These are phyloP conservation scores for Coemansia furcata DNA, from an alignment of 192 early-diverging fungal genomes.

Conservation along the genomic window DNA sequence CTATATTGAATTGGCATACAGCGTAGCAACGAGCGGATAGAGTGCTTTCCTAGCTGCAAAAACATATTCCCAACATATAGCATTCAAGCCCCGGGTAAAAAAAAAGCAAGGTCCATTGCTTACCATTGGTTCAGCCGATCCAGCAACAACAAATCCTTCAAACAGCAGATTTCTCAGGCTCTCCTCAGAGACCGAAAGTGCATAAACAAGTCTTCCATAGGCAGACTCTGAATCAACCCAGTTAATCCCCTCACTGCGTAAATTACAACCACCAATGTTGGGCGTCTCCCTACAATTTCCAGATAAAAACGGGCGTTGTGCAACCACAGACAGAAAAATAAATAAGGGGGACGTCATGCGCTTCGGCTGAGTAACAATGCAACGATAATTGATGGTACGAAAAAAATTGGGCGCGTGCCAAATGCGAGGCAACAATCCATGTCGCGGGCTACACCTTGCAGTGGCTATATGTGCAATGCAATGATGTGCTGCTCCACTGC, in stretches of 20 bases:
- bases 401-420: not conserved
- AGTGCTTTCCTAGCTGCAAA: not conserved
- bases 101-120: not conserved
- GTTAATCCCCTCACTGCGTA: slow-evolving; percentile 1
- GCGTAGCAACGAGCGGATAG: not conserved
- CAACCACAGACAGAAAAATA: not conserved
- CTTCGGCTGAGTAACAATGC: not conserved
- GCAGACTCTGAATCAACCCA: slow-evolving; percentile 39
- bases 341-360: not conserved
- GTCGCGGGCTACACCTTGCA: not conserved
- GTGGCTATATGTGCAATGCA: slow-evolving; percentile 2
- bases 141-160: slow-evolving; percentile 48
- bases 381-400: not conserved
- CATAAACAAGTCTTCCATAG: slow-evolving; percentile 29
- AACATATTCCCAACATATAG: not conserved
- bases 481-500: not conserved
- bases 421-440: not conserved
- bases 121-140: slow-evolving; percentile 50
- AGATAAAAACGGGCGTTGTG: not conserved
- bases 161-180: slow-evolving; percentile 31
- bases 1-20: not conserved
- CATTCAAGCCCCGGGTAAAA: not conserved
- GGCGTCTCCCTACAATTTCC: slow-evolving; percentile 3
- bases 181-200: slow-evolving; percentile 31
- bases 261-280: not conserved